Evolutionary conservation across 1,284 basidiomycete genomes (phyloP), one percentile per base, ranked within the genome.

Genomic region (Marasmius fiardii): DNA sequence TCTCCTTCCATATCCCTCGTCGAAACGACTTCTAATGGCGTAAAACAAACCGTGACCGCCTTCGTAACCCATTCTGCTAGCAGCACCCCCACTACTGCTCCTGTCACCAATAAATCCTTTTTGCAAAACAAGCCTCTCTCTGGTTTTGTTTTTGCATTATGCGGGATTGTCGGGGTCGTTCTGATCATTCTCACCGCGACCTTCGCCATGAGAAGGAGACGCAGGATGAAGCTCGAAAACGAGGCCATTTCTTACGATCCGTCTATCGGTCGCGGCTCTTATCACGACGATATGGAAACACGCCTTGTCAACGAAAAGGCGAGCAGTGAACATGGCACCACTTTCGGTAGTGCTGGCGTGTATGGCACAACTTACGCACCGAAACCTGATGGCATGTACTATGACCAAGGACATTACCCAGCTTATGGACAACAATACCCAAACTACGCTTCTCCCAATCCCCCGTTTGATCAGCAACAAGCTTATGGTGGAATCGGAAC

Each of bases 101-200:
- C 66, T 31, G 18, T 51, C 64, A 21, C 37, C 66, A 28, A 45
- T 20, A 67, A 71, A 20, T 65, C 74, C 20, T 89, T 89, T 71
- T 65, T 88, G 43, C 68, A 81, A 58, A 85, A 89, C 68, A 86
- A 83, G 67, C 72, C 79, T 12, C 71, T 85, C 21, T 78, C 80
- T 33, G 81, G 81, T 7, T 68, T 79, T 14, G 75, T 88, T 12
- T 86, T 89, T 60, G 71, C 74, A 21, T 58, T 84, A n/a, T 73
- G 74, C 16, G 82, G 79, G 11, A 58, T 88, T 39, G 62, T 81
- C 39, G 78, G 62, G 1, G 71, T 88, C 50, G 63, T 81, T 35
- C 53, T 83, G 49, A 55, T 84, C 57, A 63, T 83, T 57, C 54
- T 71, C 35, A 39, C 77, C 39, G 66, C 72, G 10, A 82, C 80